Base-by-base conservation (phyloP, 805 yeast genomes). In the Huiozyma naganishii region DNA sequence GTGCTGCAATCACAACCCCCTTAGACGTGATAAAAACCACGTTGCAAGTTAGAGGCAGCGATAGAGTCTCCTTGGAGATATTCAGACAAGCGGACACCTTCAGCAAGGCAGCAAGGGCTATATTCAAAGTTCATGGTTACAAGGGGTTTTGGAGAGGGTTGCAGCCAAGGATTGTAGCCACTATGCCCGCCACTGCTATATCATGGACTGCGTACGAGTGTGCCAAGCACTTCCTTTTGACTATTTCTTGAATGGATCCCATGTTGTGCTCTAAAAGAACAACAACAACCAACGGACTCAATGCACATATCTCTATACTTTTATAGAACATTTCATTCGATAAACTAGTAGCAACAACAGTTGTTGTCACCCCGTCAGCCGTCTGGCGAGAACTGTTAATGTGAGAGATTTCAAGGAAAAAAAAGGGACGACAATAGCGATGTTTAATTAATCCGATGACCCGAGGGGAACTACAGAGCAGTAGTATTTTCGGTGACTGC, bases 161-260 rank as follows among this genome's bases (percentile, higher is more conserved):
- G 54, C 79, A 81, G 58, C 97, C 98, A 39, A 78, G 98, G 64
- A 79, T 92, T 44, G 79, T 92, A 32, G 84, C 92, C 51, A 89
- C 88, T 62, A 88, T 92, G 63, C 98, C 98, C n/a, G 80, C 95
- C 38, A 90, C 98, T 5, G 97, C 97, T 13, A 89, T 92, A 48
- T 81, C 95, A 50, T 92, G 98, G 98, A 90, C 97, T 1, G 87
- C 95, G 27, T 92, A 92, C 64, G 98, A 92, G 64, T 86, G 90
- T 92, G 97, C 97, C 39, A 92, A 92, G 47, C 70, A 68, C 49
- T 65, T 67, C 51, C 48, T 68, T 10, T 35, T 44, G 17, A 41
- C 44, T 11, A 32, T 17, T 17, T 17, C 23, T 17, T 17, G 23
- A 17, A 17, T 17, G 23, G 23, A 36, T 17, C 23, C 23, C 23